Evolutionary conservation across 140 eudicot genomes (phyloP).

Genomic region (Ambrosia hybrid): DNA sequence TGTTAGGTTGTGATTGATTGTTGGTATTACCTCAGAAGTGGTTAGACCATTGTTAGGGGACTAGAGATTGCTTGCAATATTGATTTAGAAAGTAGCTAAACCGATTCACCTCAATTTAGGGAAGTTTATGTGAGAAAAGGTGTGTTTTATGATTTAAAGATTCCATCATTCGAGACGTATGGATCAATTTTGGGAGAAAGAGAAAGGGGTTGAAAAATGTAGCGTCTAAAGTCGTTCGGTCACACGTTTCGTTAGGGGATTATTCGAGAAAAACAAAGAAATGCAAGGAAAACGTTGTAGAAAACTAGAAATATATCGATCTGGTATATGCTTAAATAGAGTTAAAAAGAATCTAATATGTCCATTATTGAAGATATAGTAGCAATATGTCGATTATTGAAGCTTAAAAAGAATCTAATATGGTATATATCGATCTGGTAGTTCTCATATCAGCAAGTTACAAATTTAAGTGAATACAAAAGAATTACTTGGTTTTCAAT

Average conservation of each 20-base stretch:
- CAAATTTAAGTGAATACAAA: too few relatives aligned
- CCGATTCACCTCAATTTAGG: slow-evolving; percentile 16
- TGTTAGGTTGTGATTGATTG: slow-evolving; percentile 7
- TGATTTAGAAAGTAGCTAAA: slow-evolving; percentile 18
- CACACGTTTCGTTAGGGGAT: slow-evolving; percentile 59
- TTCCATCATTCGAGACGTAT: slow-evolving; percentile 1
- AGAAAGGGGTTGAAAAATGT: slow-evolving; percentile 50
- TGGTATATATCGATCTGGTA: too few relatives aligned
- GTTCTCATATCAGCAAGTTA: too few relatives aligned
- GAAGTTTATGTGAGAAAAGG: slow-evolving; percentile 14
- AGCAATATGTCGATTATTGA: too few relatives aligned
- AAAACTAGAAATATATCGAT: not conserved
- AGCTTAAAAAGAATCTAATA: too few relatives aligned
- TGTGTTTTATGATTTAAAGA: not conserved
- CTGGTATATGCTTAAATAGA: too few relatives aligned
- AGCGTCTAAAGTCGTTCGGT: slow-evolving; percentile 25
- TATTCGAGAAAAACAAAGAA: slow-evolving; percentile 49
- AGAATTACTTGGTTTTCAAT: too few relatives aligned
- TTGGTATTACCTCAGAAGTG: slow-evolving; percentile 12
- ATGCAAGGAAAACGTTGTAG: slow-evolving; percentile 45
- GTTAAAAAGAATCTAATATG: too few relatives aligned
- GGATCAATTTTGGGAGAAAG: slow-evolving; percentile 60
- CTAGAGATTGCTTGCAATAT: not conserved
- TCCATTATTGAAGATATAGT: too few relatives aligned
- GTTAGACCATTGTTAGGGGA: slow-evolving; percentile 4